Conservation (phyloP, 2,329 filamentous ascomycete genomes). For the Bipolaris victoriae region DNA sequence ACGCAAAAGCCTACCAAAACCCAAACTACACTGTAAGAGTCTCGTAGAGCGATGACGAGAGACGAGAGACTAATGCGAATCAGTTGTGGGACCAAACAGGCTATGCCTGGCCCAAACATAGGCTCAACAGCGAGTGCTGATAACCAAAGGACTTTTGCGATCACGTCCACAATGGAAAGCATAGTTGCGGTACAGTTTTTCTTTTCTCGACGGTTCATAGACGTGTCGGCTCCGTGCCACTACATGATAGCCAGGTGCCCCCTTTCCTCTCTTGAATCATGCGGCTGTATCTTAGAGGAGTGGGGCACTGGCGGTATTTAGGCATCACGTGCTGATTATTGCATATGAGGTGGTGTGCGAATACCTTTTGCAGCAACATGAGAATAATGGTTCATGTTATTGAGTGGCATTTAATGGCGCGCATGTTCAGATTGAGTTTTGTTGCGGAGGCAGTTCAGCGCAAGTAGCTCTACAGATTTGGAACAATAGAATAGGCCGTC, state of each 20-base stretch:
- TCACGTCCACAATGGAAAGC: not conserved
- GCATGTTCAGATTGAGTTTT: too few species aligned
- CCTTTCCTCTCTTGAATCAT: not conserved
- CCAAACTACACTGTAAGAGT: conserved; percentile 58
- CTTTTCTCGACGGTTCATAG: not conserved
- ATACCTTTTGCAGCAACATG: not conserved
- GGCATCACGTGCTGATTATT: conserved; percentile 9
- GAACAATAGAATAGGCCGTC: not conserved
- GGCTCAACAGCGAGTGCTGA: conserved; percentile 52
- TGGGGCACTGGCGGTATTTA: conserved; percentile 5
- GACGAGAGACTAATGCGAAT: conserved; percentile 6
- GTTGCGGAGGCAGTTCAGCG: not conserved
- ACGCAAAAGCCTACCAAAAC: conserved; percentile 57
- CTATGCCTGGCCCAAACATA: conserved; percentile 52
- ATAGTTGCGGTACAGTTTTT: not conserved
- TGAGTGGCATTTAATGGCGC: not conserved
- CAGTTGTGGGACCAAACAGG: conserved; percentile 45
- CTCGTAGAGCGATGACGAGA: too few species aligned
- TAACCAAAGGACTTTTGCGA: not conserved
- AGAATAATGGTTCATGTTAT: not conserved
- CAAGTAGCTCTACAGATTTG: not conserved
- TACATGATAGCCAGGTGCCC: not conserved
- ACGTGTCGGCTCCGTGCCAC: too few species aligned
- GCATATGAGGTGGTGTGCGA: conserved; percentile 10
- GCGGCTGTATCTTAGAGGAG: not conserved